A percentile compares a stretch with the other conserved stretches of the same genome.
phyloP scores from a whole-genome alignment of 495 filamentous ascomycete genomes.

The Xylaria sp. region DNA sequence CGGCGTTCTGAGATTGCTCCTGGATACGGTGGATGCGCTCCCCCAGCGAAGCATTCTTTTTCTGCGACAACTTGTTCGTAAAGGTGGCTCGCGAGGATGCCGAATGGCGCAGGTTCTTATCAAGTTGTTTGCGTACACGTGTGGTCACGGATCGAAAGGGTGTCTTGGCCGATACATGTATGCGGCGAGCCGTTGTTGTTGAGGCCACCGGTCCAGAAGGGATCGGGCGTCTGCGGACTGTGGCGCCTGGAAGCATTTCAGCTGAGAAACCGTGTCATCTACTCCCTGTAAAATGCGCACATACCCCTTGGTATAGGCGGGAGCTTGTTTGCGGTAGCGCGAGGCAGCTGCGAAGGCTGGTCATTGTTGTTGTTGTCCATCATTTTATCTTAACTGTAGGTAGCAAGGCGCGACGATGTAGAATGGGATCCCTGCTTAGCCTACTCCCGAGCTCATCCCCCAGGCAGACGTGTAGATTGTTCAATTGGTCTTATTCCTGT shows the following conservation, averaged over 20 bases:
- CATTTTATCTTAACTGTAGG: background rate
- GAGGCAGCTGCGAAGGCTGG: conserved; percentile 26
- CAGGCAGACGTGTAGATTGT: conserved; percentile 21
- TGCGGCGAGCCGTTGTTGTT: conserved; percentile 49
- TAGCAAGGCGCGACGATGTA: background rate
- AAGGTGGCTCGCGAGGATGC: conserved; percentile 42
- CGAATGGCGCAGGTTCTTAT: conserved; percentile 64
- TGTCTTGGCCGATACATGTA: conserved; percentile 80
- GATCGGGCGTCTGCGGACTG: conserved; percentile 69
- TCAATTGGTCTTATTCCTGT: background rate
- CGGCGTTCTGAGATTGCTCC: conserved; percentile 35
- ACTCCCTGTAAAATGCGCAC: background rate
- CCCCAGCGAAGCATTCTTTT: conserved; percentile 47
- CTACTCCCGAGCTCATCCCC: conserved; percentile 21
- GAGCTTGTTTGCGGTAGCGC: conserved; percentile 23
- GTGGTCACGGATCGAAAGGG: conserved; percentile 85
- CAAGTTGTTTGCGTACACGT: conserved; percentile 77
- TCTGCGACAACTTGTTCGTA: conserved; percentile 45
- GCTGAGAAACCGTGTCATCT: conserved; percentile 39
- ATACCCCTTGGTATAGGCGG: conserved; percentile 30
- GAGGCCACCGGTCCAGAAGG: conserved; percentile 49
- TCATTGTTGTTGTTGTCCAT: conserved; percentile 9
- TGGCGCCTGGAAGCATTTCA: conserved; percentile 70
- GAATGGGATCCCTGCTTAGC: background rate
- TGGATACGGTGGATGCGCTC: conserved; percentile 52